Conservation (phyloP, 768 basidiomycete genomes). For the Tricholoma flavovirens region DNA sequence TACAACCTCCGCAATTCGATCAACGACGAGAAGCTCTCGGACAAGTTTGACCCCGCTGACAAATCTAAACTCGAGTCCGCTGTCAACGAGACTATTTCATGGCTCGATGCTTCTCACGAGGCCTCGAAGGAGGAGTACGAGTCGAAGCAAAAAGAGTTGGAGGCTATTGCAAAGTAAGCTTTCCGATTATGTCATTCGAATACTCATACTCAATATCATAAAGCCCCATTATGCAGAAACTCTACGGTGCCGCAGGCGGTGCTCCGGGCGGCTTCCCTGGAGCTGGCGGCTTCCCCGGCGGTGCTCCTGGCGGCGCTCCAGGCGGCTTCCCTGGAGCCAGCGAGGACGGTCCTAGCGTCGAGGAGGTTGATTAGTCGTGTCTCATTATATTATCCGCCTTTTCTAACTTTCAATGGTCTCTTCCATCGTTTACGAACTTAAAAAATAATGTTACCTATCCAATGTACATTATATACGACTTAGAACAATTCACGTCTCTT, state of each 20-base stretch:
- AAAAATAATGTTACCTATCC: slow-evolving; percentile 11
- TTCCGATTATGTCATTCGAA: background rate
- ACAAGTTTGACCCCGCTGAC: slow-evolving; percentile 84
- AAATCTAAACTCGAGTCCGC: slow-evolving; percentile 77
- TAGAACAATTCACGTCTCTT: background rate
- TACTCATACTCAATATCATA: background rate
- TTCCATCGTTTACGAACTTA: slow-evolving; percentile 9
- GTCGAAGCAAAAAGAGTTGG: slow-evolving; percentile 89
- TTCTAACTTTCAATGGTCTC: slow-evolving; percentile 1
- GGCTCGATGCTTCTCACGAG: slow-evolving; percentile 85
- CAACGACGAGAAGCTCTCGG: slow-evolving; percentile 76
- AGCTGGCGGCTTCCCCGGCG: slow-evolving; percentile 46
- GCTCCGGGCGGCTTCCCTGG: slow-evolving; percentile 62
- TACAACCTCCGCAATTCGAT: slow-evolving; percentile 94
- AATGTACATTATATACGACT: background rate
- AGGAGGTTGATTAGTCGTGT: slow-evolving; percentile 73
- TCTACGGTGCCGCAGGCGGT: slow-evolving; percentile 71
- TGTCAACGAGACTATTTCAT: slow-evolving; percentile 77
- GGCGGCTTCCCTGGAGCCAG: slow-evolving; percentile 65
- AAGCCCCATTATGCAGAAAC: slow-evolving; percentile 58
- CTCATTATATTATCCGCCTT: background rate
- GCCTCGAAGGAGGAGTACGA: slow-evolving; percentile 94
- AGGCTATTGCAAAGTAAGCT: slow-evolving; percentile 63
- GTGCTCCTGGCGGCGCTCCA: slow-evolving; percentile 52
- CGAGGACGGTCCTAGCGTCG: slow-evolving; percentile 85